Evolutionary conservation across 148 eudicot species (phyloP).

Genomic region (Chenopodium quinoa): DNA sequence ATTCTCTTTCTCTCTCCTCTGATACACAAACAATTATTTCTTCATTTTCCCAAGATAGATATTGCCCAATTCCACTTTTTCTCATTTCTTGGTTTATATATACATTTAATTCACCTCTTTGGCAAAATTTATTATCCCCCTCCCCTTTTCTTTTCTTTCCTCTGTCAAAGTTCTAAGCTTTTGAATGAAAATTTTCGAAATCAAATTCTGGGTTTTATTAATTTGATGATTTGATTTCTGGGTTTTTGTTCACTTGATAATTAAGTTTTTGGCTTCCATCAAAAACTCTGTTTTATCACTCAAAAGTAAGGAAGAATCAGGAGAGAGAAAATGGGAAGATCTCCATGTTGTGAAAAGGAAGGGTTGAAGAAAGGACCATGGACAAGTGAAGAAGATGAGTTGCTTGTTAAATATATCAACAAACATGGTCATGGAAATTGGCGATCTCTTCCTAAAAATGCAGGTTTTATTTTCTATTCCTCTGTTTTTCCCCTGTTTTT

Average conservation of each 20-base stretch:
- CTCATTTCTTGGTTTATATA: constrained; percentile 17
- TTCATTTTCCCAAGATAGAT: constrained; percentile 25
- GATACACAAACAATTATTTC: constrained; percentile 17
- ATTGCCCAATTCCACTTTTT: constrained; percentile 18
- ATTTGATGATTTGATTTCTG: not conserved
- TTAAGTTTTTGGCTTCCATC: constrained; percentile 1
- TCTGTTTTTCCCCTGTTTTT: constrained; percentile 11
- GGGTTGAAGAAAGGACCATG: constrained; percentile 66
- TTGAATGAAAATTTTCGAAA: not conserved
- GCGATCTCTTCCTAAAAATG: constrained; percentile 67
- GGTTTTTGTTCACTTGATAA: not conserved
- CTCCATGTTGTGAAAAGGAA: constrained; percentile 48
- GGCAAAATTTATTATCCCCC: constrained; percentile 19
- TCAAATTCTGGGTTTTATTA: not conserved
- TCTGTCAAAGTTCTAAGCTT: constrained; percentile 6
- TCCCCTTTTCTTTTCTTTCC: not conserved
- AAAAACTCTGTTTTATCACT: not conserved
- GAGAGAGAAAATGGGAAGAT: constrained; percentile 42
- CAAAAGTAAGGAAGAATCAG: not conserved
- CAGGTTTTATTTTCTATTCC: constrained; percentile 36
- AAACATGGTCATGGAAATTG: constrained; percentile 63
- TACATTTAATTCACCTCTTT: constrained; percentile 23
- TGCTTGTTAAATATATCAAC: constrained; percentile 42
- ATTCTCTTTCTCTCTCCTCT: not conserved
- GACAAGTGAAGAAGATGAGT: constrained; percentile 57